These are phyloP conservation scores for Eucalyptus decipiens DNA, from an alignment of 345 rosid genomes.

Conservation along the genomic window DNA sequence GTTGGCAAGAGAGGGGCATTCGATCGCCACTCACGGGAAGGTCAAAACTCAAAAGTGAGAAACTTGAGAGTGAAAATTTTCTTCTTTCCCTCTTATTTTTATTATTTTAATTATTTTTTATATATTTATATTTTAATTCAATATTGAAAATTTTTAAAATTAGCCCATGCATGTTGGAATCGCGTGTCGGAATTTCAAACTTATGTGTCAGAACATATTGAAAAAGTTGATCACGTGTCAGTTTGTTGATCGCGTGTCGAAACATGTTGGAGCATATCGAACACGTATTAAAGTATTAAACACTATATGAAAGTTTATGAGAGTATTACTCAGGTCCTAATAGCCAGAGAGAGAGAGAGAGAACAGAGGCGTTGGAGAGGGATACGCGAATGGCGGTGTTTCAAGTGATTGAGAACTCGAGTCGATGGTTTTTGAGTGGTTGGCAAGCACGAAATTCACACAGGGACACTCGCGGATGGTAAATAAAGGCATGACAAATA, in stretches of 20 bases:
- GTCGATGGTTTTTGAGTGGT: rapidly evolving
- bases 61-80: too few species aligned
- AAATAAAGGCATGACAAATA: rapidly evolving
- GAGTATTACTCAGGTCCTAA: too few species aligned
- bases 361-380: background rate
- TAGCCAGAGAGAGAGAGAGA: background rate
- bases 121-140: too few species aligned
- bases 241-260: rapidly evolving
- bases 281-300: too few species aligned
- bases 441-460: background rate
- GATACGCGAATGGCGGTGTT: background rate
- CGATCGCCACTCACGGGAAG: rapidly evolving
- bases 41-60: rapidly evolving
- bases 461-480: background rate
- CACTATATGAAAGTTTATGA: rapidly evolving
- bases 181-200: too few species aligned
- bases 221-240: too few species aligned
- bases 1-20: too few species aligned
- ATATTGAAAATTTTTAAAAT: too few species aligned
- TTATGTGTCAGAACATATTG: rapidly evolving
- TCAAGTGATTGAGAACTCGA: background rate
- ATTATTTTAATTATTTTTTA: too few species aligned
- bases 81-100: rapidly evolving
- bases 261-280: rapidly evolving
- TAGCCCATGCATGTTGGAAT: rapidly evolving